phyloP scores from a whole-genome alignment of 768 basidiomycete genomes.

The Boletus tylopilopsis region DNA sequence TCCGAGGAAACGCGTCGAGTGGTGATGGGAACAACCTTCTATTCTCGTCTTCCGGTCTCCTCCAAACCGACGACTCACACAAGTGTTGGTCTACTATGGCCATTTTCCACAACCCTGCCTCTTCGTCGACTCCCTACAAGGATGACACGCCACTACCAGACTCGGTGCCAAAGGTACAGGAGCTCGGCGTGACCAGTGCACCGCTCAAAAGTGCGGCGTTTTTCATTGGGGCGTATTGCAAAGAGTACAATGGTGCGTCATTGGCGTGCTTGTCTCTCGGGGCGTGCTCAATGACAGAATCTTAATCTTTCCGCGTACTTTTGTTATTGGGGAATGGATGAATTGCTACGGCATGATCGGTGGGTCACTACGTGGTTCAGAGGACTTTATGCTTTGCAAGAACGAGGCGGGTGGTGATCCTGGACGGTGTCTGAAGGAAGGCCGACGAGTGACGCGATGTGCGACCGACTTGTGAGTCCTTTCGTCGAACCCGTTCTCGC shows the following conservation, averaged over 20 bases:
- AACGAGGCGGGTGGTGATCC: conserved; percentile 79
- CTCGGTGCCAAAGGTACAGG: conserved; percentile 73
- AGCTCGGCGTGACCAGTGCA: conserved; percentile 86
- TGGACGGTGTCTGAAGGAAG: conserved; percentile 92
- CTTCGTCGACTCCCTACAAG: conserved; percentile 47
- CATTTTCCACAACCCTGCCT: conserved; percentile 47
- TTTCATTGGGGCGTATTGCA: conserved; percentile 95
- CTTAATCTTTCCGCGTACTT: no score
- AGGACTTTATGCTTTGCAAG: conserved; percentile 99
- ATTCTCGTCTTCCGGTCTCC: conserved; percentile 17
- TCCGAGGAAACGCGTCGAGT: neutral
- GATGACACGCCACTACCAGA: conserved; percentile 66
- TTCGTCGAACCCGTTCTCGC: neutral
- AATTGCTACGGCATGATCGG: neutral
- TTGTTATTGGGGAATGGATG: no score
- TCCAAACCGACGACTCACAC: conserved; percentile 16
- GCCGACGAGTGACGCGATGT: conserved; percentile 92
- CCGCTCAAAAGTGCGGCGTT: conserved; percentile 96
- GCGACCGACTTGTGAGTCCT: conserved; percentile 83
- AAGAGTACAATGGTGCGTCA: conserved; percentile 90
- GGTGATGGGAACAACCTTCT: conserved; percentile 24
- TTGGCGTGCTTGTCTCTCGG: neutral
- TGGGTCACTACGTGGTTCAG: conserved; percentile 37
- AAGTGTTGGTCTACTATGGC: conserved; percentile 41
- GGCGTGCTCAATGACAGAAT: conserved; percentile 14